These are phyloP conservation scores for Gleditsia sinensis DNA, from an alignment of 306 rosid genomes.

Conservation along the genomic window DNA sequence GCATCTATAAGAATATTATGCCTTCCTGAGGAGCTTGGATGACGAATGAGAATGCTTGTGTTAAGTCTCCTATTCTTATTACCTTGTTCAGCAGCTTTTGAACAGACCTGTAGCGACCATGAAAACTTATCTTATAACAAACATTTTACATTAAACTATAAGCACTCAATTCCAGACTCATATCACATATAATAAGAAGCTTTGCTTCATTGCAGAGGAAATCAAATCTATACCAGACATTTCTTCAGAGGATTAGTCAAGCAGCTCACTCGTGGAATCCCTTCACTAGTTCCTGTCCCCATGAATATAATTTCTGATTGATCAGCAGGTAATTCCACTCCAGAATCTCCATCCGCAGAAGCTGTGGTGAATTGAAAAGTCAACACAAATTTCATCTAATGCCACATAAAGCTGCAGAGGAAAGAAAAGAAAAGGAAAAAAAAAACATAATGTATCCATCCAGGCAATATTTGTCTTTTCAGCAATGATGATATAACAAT, in stretches of 20 bases:
- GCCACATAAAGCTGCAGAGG: neutral
- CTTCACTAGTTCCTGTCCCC: constrained; percentile 98
- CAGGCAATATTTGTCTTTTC: neutral
- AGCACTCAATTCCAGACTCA: constrained; percentile 18
- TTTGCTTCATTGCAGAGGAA: neutral
- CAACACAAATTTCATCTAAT: constrained; percentile 30
- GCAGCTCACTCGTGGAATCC: constrained; percentile 90
- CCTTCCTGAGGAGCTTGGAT: constrained; percentile 53
- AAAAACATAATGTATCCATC: neutral
- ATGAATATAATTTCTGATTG: constrained; percentile 69
- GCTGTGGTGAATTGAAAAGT: constrained; percentile 42
- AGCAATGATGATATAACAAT: neutral
- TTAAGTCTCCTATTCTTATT: constrained; percentile 85
- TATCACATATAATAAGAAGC: neutral
- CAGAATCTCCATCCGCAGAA: constrained; percentile 42
- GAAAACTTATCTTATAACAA: constrained; percentile 14
- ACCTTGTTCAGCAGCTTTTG: constrained; percentile 70
- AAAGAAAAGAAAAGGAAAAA: neutral
- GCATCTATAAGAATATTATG: constrained; percentile 77
- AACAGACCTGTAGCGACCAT: constrained; percentile 62
- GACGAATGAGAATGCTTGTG: constrained; percentile 85
- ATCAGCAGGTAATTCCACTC: constrained; percentile 34
- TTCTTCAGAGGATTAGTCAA: constrained; percentile 72
- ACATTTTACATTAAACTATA: constrained; percentile 13
- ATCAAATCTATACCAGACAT: constrained; percentile 57